Percentiles rank a stretch among this genome's conserved stretches.
phyloP scores from a whole-genome alignment of 148 eudicot species.

The Simmondsia chinensis region DNA sequence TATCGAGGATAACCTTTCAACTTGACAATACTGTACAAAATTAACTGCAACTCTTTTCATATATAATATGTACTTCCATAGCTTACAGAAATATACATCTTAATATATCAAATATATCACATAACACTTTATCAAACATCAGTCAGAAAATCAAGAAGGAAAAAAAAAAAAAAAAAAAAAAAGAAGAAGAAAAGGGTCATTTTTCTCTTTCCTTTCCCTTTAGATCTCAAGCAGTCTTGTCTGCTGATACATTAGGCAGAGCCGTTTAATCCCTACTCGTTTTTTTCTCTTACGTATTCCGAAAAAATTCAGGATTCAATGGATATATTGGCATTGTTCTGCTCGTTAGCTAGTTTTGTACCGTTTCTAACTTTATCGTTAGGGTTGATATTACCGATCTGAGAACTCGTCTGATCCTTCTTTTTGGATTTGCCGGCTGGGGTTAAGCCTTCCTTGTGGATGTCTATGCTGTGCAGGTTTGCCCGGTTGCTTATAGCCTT shows the following conservation, averaged over 20 bases:
- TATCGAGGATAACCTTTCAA: too few species aligned
- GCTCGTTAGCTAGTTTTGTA: conserved; percentile 24
- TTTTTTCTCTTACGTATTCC: not conserved
- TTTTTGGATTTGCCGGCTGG: conserved; percentile 31
- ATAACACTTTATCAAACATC: conserved; percentile 7
- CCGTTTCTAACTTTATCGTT: too few species aligned
- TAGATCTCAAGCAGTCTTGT: too few species aligned
- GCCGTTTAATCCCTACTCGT: not conserved
- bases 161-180: not conserved
- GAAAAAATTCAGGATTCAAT: conserved; percentile 30
- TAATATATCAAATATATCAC: conserved; percentile 10
- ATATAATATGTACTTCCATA: conserved; percentile 25
- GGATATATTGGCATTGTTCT: conserved; percentile 32
- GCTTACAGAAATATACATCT: conserved; percentile 35
- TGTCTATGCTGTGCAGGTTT: conserved; percentile 62
- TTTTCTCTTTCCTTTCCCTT: conserved; percentile 4
- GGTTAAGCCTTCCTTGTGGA: conserved; percentile 23
- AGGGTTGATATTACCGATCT: too few species aligned
- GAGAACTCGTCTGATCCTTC: conserved; percentile 26
- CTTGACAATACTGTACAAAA: too few species aligned
- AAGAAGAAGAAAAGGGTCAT: not conserved
- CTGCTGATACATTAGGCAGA: not conserved
- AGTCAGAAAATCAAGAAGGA: not conserved
- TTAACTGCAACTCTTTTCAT: conserved; percentile 17
- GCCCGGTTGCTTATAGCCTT: conserved; percentile 27